Conservation (phyloP, 2,329 filamentous ascomycete genomes). For the Trichoderma endophyticum region DNA sequence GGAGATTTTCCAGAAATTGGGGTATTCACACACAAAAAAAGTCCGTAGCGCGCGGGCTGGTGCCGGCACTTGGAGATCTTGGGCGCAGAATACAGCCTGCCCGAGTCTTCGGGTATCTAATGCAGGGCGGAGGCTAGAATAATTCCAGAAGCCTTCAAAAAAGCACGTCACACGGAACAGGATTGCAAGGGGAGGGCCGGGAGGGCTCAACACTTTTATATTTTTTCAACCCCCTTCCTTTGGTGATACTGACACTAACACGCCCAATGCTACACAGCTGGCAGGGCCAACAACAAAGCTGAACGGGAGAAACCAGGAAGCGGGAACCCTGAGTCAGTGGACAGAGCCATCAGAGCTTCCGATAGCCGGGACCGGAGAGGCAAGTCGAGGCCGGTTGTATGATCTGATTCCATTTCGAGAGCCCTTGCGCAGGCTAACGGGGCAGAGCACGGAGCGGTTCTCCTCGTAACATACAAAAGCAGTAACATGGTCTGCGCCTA, state of each 20-base stretch:
- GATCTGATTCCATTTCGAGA: not conserved
- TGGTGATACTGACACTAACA: not conserved
- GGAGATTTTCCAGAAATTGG: not conserved
- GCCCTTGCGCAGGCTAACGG: not conserved
- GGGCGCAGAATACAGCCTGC: not conserved
- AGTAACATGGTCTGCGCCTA: not conserved
- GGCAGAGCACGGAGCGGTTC: not conserved
- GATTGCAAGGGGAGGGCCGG: not conserved
- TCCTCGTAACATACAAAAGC: constrained; percentile 7
- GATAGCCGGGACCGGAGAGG: constrained; percentile 11
- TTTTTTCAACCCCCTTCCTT: not conserved
- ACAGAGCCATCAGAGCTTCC: not conserved
- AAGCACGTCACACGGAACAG: not conserved
- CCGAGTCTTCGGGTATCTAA: not conserved
- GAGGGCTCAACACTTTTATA: constrained; percentile 1
- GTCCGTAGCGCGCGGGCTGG: not conserved
- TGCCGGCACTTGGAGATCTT: constrained; percentile 5
- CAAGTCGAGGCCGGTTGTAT: not conserved
- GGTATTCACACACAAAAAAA: not conserved
- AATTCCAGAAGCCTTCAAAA: constrained; percentile 1
- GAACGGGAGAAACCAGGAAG: not conserved
- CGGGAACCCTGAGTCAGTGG: constrained; percentile 5
- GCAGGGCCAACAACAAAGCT: not conserved
- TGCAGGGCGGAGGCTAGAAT: constrained; percentile 7
- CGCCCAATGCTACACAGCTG: constrained; percentile 2